A percentile compares a stretch with the other conserved stretches of the same genome.
phyloP scores from a whole-genome alignment of 2,329 filamentous ascomycete species.

The Hymenoscyphus scutula region DNA sequence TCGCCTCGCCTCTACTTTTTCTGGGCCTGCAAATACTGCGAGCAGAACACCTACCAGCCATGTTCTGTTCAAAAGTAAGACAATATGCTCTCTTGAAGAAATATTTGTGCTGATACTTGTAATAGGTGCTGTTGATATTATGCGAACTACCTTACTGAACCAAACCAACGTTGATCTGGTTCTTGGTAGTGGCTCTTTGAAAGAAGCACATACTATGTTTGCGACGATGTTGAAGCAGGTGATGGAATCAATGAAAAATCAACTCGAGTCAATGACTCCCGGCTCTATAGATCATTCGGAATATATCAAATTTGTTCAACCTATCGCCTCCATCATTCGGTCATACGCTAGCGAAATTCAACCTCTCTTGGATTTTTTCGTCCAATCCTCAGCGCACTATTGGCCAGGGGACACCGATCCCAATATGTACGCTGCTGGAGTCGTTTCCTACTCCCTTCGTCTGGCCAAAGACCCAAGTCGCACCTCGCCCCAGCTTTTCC shows the following conservation, averaged over 20 bases:
- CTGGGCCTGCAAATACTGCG: background rate
- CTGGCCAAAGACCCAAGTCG: constrained; percentile 23
- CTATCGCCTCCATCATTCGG: constrained; percentile 26
- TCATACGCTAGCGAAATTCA: constrained; percentile 30
- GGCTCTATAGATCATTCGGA: constrained; percentile 20
- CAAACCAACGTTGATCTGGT: constrained; percentile 18
- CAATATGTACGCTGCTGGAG: constrained; percentile 30
- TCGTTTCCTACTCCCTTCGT: constrained; percentile 31
- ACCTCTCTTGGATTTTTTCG: constrained; percentile 30
- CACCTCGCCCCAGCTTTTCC: constrained; percentile 27
- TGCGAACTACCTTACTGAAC: constrained; percentile 19
- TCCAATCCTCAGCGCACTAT: constrained; percentile 27
- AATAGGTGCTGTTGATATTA: constrained; percentile 18
- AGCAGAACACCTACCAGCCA: background rate
- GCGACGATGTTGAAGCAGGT: constrained; percentile 26
- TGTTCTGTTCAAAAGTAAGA: constrained; percentile 11
- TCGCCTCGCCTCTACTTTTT: background rate
- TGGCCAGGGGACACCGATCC: constrained; percentile 34
- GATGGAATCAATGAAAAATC: constrained; percentile 29
- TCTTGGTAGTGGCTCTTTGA: constrained; percentile 13
- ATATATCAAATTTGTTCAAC: constrained; percentile 29
- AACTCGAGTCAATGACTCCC: constrained; percentile 25
- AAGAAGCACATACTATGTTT: constrained; percentile 20
- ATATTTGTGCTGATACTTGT: constrained; percentile 1
- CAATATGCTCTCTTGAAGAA: background rate